These are phyloP conservation scores for Zopfia rhizophila DNA, from an alignment of 2,329 filamentous ascomycete genomes.

Conservation along the genomic window DNA sequence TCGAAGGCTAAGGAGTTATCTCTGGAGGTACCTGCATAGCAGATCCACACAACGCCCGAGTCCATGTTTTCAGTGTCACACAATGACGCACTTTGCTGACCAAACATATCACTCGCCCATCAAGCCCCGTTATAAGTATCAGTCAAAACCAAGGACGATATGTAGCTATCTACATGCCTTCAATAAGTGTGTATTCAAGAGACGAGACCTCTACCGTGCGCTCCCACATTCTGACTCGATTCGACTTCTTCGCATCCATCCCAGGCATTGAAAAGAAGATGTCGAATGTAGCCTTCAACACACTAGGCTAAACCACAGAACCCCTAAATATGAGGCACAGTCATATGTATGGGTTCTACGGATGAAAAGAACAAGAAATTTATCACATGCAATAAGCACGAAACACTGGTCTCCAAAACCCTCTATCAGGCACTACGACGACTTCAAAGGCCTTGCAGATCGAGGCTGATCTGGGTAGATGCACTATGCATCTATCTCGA, in stretches of 20 bases:
- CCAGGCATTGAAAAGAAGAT: background rate
- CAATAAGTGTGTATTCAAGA: too few relatives aligned
- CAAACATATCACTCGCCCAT: too few relatives aligned
- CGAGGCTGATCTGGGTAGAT: conserved; percentile 18
- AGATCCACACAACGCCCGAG: too few relatives aligned
- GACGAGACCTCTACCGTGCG: conserved; percentile 12
- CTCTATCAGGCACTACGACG: conserved; percentile 12
- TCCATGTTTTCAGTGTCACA: too few relatives aligned
- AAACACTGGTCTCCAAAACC: conserved; percentile 1
- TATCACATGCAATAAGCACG: conserved; percentile 12
- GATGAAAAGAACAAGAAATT: background rate
- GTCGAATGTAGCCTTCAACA: conserved; percentile 18
- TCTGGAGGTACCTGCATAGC: too few relatives aligned
- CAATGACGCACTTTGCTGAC: too few relatives aligned
- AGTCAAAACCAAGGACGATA: too few relatives aligned
- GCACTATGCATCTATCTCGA: conserved; percentile 21
- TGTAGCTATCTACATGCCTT: too few relatives aligned
- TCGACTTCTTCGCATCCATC: conserved; percentile 24
- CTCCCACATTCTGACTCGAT: conserved; percentile 20
- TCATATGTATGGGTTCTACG: conserved; percentile 16
- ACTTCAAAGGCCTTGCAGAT: conserved; percentile 5
- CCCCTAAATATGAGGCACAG: conserved; percentile 21
- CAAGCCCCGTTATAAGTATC: too few relatives aligned
- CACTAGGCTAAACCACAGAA: conserved; percentile 8
- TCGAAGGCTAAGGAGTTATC: too few relatives aligned